A percentile compares a stretch with the other conserved stretches of the same genome.
Conservation (phyloP, 257 asterid species). For the Jasminum sambac region DNA sequence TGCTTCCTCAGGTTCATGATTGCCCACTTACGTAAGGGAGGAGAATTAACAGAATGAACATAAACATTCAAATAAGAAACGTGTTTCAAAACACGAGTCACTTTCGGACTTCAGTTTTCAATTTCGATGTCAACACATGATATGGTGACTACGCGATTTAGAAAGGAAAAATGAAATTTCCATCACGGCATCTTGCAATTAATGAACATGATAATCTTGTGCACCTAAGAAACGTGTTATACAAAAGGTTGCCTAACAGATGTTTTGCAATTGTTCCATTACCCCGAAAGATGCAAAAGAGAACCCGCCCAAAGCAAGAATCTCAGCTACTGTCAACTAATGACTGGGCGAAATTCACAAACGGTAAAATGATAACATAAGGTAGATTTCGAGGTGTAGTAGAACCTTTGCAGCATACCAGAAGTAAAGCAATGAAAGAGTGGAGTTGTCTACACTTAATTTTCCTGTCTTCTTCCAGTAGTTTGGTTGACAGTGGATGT, state of each 20-base stretch:
- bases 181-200: background rate
- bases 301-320: background rate
- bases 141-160: background rate
- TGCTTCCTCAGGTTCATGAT: background rate
- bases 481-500: background rate
- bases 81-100: background rate
- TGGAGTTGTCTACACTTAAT: background rate
- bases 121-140: background rate
- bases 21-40: background rate
- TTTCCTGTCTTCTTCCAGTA: background rate
- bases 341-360: background rate
- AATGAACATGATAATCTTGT: background rate
- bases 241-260: background rate
- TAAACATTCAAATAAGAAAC: background rate
- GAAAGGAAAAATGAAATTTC: background rate
- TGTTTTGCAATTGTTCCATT: slow-evolving; percentile 1
- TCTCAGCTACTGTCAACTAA: slow-evolving; percentile 1
- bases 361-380: background rate
- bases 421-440: background rate
- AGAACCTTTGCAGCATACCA: background rate
- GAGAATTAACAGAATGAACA: background rate
- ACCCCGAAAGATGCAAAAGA: background rate
- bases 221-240: background rate
- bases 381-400: background rate
- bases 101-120: background rate